Evolutionary conservation across 2,329 filamentous ascomycete genomes (phyloP).

Genomic region (Talaromyces islandicus): DNA sequence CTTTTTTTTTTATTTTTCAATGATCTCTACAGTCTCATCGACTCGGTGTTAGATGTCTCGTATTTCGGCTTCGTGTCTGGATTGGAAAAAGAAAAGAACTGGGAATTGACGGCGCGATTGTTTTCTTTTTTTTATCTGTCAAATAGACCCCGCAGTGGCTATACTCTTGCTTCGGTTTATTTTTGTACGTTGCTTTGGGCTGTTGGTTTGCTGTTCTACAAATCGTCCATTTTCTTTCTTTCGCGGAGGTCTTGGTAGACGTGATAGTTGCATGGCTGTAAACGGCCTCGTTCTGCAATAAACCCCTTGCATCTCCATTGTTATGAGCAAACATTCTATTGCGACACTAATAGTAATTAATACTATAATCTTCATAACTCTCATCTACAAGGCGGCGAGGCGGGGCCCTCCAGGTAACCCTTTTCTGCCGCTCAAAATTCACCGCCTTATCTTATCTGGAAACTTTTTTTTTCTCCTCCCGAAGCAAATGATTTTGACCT

Average conservation of each 20-base stretch:
- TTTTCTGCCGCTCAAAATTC: constrained; percentile 1
- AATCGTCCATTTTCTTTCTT: not conserved
- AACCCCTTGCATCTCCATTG: not conserved
- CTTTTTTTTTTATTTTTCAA: not conserved
- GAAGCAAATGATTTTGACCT: not conserved
- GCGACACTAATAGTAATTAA: not conserved
- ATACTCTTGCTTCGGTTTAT: not conserved
- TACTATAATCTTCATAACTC: no score
- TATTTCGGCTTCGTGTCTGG: not conserved
- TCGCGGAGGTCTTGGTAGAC: not conserved
- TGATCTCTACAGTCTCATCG: not conserved
- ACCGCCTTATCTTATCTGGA: not conserved
- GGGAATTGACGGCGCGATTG: not conserved
- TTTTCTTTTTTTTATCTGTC: not conserved
- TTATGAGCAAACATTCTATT: not conserved
- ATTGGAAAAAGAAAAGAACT: constrained; percentile 1
- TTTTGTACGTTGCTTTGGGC: not conserved
- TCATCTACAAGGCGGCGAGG: not conserved
- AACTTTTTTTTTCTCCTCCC: not conserved
- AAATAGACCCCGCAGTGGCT: not conserved
- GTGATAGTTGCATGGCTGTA: not conserved
- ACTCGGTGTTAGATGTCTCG: not conserved
- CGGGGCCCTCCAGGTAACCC: not conserved
- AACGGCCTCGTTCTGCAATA: not conserved
- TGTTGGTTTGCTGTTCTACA: not conserved